Percentiles rank a stretch among this genome's conserved stretches.
Evolutionary conservation across 1,284 basidiomycete species (phyloP).

Genomic region (Golubevia sp.): DNA sequence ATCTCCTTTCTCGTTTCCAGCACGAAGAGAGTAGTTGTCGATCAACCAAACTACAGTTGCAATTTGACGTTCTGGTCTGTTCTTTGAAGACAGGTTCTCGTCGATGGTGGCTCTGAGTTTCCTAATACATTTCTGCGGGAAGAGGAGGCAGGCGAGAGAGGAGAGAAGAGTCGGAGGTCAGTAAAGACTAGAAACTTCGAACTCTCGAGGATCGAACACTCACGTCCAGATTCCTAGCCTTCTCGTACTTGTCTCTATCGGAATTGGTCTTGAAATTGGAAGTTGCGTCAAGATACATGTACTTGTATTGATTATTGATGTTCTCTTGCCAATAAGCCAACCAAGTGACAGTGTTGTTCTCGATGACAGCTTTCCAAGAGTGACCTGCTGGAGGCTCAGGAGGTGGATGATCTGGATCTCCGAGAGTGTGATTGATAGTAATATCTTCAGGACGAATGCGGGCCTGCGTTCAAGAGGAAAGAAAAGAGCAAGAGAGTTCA

Average conservation of each 20-base stretch:
- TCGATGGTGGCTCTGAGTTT: conserved; percentile 47
- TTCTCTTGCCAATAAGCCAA: conserved; percentile 59
- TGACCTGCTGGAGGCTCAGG: conserved; percentile 50
- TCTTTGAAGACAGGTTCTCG: conserved; percentile 50
- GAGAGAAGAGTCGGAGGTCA: too few species aligned
- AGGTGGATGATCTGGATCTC: conserved; percentile 32
- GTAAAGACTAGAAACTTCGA: too few species aligned
- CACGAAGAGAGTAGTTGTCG: conserved; percentile 60
- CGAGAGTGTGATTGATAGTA: conserved; percentile 58
- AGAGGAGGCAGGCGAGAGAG: not conserved
- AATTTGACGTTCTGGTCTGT: conserved; percentile 49
- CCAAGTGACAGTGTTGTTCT: conserved; percentile 58
- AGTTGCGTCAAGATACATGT: conserved; percentile 58
- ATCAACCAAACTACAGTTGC: conserved; percentile 61
- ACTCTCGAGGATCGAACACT: conserved; percentile 3
- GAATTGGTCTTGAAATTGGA: conserved; percentile 58
- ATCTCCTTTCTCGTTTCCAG: conserved; percentile 60
- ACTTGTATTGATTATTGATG: conserved; percentile 57
- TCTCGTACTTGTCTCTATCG: conserved; percentile 59
- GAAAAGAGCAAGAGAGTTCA: not conserved
- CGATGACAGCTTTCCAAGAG: conserved; percentile 53
- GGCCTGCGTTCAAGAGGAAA: conserved; percentile 3
- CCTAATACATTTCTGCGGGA: conserved; percentile 26
- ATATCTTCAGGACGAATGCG: conserved; percentile 48
- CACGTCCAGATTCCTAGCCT: conserved; percentile 53